phyloP scores from a whole-genome alignment of 306 rosid species.

The Ziziphus jujuba region DNA sequence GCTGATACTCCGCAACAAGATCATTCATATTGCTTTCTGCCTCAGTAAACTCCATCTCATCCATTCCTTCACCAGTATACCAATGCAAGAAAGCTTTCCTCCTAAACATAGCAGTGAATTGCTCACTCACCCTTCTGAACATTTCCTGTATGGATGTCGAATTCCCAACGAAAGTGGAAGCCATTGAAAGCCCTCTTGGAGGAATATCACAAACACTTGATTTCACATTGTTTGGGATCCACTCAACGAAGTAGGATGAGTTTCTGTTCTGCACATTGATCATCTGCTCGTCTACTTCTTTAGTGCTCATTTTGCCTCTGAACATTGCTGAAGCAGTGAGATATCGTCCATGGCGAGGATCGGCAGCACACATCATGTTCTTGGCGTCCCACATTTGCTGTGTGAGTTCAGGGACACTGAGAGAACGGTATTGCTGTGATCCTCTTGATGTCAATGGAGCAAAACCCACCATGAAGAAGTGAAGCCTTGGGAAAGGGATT shows the following conservation, averaged over 20 bases:
- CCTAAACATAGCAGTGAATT: no score
- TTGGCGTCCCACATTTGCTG: conserved; percentile 83
- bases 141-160: conserved; percentile 79
- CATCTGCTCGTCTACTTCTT: no score
- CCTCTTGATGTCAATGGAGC: conserved; percentile 74
- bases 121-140: conserved; percentile 77
- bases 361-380: conserved; percentile 79
- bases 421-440: conserved; percentile 56
- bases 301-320: no score
- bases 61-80: conserved; percentile 83
- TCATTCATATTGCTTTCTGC: conserved; percentile 83
- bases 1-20: conserved; percentile 79
- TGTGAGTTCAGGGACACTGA: conserved; percentile 68
- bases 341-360: conserved; percentile 71
- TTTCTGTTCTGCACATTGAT: conserved; percentile 72
- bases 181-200: conserved; percentile 58
- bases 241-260: conserved; percentile 69
- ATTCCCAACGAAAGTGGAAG: conserved; percentile 74
- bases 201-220: conserved; percentile 82
- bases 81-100: conserved; percentile 88
- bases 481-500: conserved; percentile 79
- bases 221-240: no score
- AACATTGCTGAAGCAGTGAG: conserved; percentile 77
- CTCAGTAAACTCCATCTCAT: conserved; percentile 72
- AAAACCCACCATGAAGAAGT: conserved; percentile 78